Evolutionary conservation across 805 yeast species (phyloP).

Genomic region (Aciculoconidium aculeatum): DNA sequence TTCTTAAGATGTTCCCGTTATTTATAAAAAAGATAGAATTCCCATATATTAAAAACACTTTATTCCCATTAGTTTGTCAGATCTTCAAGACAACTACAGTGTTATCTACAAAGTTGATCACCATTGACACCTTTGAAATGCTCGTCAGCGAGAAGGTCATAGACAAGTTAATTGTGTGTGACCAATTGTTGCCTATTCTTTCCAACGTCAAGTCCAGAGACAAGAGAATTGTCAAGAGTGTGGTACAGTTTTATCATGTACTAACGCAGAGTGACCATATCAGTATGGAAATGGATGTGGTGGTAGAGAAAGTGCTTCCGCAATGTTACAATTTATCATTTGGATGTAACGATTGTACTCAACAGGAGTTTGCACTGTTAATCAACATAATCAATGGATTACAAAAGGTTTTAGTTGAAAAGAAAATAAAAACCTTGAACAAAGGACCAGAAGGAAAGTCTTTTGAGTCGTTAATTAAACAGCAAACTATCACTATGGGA

Average conservation of each 20-base stretch:
- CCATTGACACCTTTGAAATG: conserved; percentile 54
- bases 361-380: conserved; percentile 26
- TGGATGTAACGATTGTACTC: conserved; percentile 34
- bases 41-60: conserved; percentile 62
- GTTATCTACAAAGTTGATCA: conserved; percentile 65
- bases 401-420: conserved; percentile 9
- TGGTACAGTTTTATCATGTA: conserved; percentile 44
- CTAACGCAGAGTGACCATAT: conserved; percentile 43
- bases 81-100: conserved; percentile 83
- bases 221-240: conserved; percentile 50
- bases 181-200: conserved; percentile 76
- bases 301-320: conserved; percentile 24
- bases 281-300: conserved; percentile 22
- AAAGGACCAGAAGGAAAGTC: conserved; percentile 4
- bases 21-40: conserved; percentile 52
- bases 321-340: conserved; percentile 26
- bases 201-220: conserved; percentile 73
- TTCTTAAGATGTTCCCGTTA: conserved; percentile 38
- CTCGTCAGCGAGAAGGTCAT: conserved; percentile 56
- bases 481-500: conserved; percentile 20
- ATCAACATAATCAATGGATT: conserved; percentile 18
- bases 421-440: conserved; percentile 8
- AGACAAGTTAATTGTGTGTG: conserved; percentile 67
- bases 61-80: conserved; percentile 68
- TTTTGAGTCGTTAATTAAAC: conserved; percentile 27